phyloP scores from a whole-genome alignment of 768 basidiomycete genomes.

The Mycena polygramma region DNA sequence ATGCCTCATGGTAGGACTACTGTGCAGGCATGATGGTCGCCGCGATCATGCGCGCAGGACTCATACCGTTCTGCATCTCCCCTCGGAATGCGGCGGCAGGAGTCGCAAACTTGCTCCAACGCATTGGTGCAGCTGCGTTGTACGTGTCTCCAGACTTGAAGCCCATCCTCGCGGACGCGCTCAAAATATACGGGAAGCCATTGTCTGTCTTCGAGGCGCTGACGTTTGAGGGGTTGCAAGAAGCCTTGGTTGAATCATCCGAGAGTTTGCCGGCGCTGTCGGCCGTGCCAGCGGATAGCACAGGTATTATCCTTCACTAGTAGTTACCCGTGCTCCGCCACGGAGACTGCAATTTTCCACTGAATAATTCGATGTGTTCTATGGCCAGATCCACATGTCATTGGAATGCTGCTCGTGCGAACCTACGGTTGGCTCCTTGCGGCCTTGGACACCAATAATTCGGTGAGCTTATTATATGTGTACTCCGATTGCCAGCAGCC shows the following conservation, averaged over 20 bases:
- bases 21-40: too few species aligned
- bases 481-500: too few species aligned
- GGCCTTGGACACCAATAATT: too few species aligned
- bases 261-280: not conserved
- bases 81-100: slow-evolving; percentile 49
- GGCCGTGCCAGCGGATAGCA: not conserved
- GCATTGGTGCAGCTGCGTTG: slow-evolving; percentile 20
- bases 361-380: too few species aligned
- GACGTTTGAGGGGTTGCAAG: slow-evolving; percentile 16
- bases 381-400: too few species aligned
- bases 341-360: too few species aligned
- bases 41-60: not conserved
- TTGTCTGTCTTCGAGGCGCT: slow-evolving; percentile 17
- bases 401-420: too few species aligned
- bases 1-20: too few species aligned
- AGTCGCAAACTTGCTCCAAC: slow-evolving; percentile 44
- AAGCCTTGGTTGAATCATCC: not conserved
- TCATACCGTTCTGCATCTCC: slow-evolving; percentile 47
- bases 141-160: slow-evolving; percentile 18
- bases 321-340: too few species aligned
- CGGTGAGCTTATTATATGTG: too few species aligned
- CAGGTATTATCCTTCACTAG: slow-evolving; percentile 18
- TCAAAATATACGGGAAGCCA: not conserved
- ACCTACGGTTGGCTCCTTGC: too few species aligned
- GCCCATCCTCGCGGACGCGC: not conserved